Evolutionary conservation across 768 basidiomycete species (phyloP), one percentile per base, ranked within the genome.

Genomic region (Amanita muscaria): DNA sequence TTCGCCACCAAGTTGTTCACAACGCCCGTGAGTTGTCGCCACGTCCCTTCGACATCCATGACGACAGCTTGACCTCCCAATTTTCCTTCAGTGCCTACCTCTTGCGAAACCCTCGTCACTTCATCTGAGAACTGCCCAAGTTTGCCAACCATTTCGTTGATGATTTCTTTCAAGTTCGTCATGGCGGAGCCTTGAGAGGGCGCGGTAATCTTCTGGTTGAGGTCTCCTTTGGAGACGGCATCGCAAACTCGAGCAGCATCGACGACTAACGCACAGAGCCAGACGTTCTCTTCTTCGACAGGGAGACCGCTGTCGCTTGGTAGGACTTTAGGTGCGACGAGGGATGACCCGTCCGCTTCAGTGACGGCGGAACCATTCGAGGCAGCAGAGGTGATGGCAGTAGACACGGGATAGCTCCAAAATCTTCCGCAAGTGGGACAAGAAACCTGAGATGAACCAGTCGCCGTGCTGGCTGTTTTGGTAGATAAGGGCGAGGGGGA

Each of bases 81-180:
- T 76, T 87, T 86, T 2, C 77, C 79, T 71, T 85, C 83, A 44
- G 82, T 87, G 16, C 85, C 85, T 60, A 94, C 91, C 59, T 88
- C 85, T 59, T 83, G 81, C 53, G 75, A 76, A 47, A 88, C 85
- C 47, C 90, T 77, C 47, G 89, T 91, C 29, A 92, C 89, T 60
- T 92, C 89, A 58, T 83, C 82, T 27, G 93, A 91, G 62, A 97
- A 94, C 56, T 86, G 83, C 46, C 84, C 80, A 22, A 97, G 70
- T 49, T 73, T 73, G 52, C 72, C 72, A 25, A 71, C 72, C 79
- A 82, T 81, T 14, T 72, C 73, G 51, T 84, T 84, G 60, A 84
- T 83, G 49, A 80, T 79, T 49, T 80, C 84, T 65, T 87, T 86
- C 53, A 88, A 71, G 59, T 87, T 82, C 2, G 80, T 76, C 83